Evolutionary conservation across 306 rosid genomes (phyloP).

Genomic region (Rosa lucieae): DNA sequence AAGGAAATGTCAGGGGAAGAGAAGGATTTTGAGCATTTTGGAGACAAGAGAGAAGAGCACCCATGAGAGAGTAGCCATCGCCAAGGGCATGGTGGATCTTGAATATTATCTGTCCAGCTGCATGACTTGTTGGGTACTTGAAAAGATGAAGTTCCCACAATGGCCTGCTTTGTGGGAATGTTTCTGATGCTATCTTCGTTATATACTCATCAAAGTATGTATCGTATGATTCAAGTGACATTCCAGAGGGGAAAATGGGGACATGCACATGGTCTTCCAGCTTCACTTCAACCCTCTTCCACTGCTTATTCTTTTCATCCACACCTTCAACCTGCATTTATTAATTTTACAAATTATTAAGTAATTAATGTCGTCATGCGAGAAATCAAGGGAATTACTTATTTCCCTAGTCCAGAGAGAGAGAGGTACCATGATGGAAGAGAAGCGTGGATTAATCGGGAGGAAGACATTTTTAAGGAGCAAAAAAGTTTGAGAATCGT

Average conservation of each 20-base stretch:
- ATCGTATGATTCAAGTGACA: not conserved
- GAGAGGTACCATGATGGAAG: conserved; percentile 46
- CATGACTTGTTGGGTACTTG: not conserved
- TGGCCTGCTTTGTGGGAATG: not conserved
- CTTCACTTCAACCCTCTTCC: conserved; percentile 55
- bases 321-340: conserved; percentile 27
- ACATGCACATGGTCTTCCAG: conserved; percentile 42
- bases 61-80: conserved; percentile 13
- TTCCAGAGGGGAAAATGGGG: conserved; percentile 29
- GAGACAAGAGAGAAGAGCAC: conserved; percentile 1
- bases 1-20: not conserved
- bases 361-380: no score
- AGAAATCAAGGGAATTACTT: no score
- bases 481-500: conserved; percentile 19
- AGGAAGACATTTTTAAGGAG: conserved; percentile 38
- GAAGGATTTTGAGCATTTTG: not conserved
- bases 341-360: no score
- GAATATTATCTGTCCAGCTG: not conserved
- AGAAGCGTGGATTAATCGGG: conserved; percentile 56
- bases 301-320: conserved; percentile 34
- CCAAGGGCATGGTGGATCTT: conserved; percentile 15
- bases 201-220: conserved; percentile 35
- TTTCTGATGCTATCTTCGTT: conserved; percentile 33
- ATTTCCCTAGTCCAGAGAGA: no score
- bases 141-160: not conserved